Conservation (phyloP, 129 eudicot species). For the Oenanthe sinensis region DNA sequence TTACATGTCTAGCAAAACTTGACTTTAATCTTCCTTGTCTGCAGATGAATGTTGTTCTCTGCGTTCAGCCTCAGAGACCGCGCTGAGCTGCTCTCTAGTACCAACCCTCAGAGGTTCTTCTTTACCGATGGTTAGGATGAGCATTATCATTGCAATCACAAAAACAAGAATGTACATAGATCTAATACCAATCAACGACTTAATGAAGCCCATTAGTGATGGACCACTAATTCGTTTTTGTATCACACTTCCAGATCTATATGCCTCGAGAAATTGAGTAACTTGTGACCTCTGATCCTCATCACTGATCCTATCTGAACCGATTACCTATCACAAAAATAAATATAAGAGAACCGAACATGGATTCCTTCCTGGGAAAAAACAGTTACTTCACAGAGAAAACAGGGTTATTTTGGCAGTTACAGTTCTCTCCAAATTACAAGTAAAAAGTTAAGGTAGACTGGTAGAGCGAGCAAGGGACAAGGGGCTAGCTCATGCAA, state of each 20-base stretch:
- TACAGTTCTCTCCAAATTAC: not conserved
- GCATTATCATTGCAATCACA: slow-evolving; percentile 40
- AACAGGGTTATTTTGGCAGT: not conserved
- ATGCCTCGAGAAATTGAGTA: slow-evolving; percentile 65
- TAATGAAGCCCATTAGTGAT: slow-evolving; percentile 54
- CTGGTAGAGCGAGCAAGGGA: not conserved
- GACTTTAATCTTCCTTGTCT: slow-evolving; percentile 43
- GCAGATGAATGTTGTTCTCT: slow-evolving; percentile 21
- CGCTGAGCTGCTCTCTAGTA: slow-evolving; percentile 35
- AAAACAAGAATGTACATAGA: slow-evolving; percentile 41
- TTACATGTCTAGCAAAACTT: not conserved
- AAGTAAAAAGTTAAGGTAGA: not conserved
- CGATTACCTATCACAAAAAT: slow-evolving; percentile 45
- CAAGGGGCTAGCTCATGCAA: not conserved
- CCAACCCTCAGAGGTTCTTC: slow-evolving; percentile 58
- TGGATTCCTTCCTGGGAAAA: not conserved
- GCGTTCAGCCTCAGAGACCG: slow-evolving; percentile 24
- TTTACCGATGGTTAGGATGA: slow-evolving; percentile 37
- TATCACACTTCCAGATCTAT: slow-evolving; percentile 60
- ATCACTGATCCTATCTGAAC: slow-evolving; percentile 61
- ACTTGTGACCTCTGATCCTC: slow-evolving; percentile 69
- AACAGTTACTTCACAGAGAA: not conserved
- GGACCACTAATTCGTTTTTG: slow-evolving; percentile 59
- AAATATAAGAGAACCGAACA: not conserved
- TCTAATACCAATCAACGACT: slow-evolving; percentile 55